A percentile compares a stretch with the other conserved stretches of the same genome.
Conservation (phyloP, 768 basidiomycete genomes). For the Suillus fuscotomentosus region DNA sequence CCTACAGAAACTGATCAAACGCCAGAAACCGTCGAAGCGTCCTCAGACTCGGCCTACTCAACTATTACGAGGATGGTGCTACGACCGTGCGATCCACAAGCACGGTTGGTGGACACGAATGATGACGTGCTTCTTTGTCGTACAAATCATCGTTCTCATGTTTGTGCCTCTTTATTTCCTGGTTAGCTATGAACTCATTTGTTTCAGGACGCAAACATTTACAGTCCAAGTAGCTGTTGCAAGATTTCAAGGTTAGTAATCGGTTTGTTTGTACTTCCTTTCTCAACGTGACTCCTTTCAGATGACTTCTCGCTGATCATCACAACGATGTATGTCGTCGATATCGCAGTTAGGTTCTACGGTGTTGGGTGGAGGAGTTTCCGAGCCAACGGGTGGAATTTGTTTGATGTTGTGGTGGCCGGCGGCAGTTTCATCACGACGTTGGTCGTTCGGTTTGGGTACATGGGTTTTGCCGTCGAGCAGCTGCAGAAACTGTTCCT, state of each 20-base stretch:
- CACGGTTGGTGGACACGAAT: conserved; percentile 89
- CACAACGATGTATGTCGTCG: conserved; percentile 70
- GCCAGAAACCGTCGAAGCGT: conserved; percentile 83
- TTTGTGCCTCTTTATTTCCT: conserved; percentile 34
- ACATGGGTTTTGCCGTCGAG: conserved; percentile 48
- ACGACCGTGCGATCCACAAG: conserved; percentile 85
- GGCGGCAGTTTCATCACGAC: conserved; percentile 84
- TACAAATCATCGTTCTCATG: conserved; percentile 86
- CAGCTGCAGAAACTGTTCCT: conserved; percentile 90
- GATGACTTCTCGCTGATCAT: conserved; percentile 77
- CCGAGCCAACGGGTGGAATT: conserved; percentile 90
- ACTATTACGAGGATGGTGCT: conserved; percentile 78
- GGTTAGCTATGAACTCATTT: conserved; percentile 1
- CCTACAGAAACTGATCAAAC: conserved; percentile 81
- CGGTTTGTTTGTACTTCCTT: conserved; percentile 3
- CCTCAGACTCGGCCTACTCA: conserved; percentile 61
- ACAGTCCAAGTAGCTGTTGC: conserved; percentile 49
- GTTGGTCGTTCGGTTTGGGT: conserved; percentile 58
- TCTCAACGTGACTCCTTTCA: conserved; percentile 27
- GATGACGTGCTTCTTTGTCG: conserved; percentile 75
- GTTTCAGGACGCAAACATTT: conserved; percentile 76
- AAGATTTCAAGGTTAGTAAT: conserved; percentile 54
- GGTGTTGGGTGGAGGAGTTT: conserved; percentile 87
- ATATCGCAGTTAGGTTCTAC: conserved; percentile 73
- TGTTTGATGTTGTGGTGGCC: conserved; percentile 84